Percentiles rank a stretch among this genome's conserved stretches.
Conservation (phyloP, 768 basidiomycete species). For the Jaapia argillacea region DNA sequence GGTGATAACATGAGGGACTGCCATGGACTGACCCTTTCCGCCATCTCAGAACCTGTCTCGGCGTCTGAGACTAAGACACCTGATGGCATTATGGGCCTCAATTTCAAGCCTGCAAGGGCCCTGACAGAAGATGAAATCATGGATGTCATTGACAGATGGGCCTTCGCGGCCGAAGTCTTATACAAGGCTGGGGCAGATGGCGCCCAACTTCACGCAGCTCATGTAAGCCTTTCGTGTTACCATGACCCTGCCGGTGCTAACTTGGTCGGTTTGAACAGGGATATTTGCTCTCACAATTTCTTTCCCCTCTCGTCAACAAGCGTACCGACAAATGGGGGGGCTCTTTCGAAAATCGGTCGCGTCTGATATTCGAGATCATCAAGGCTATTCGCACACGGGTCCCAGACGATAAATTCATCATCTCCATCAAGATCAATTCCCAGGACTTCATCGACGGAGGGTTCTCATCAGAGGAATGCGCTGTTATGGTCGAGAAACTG, state of each 20-base stretch:
- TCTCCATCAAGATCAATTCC: conserved; percentile 25
- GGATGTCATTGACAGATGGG: neutral
- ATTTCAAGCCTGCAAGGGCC: neutral
- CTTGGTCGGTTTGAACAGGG: conserved; percentile 7
- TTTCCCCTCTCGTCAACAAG: conserved; percentile 23
- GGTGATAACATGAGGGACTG: too few relatives aligned
- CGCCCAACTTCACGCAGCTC: neutral
- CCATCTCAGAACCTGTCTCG: neutral
- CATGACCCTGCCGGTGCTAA: neutral
- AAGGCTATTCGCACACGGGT: conserved; percentile 12
- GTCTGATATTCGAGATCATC: conserved; percentile 28
- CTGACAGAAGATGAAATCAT: neutral
- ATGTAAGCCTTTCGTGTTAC: neutral
- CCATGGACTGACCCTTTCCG: too few relatives aligned
- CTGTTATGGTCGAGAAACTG: conserved; percentile 18
- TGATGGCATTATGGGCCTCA: neutral
- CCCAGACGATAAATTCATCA: conserved; percentile 11
- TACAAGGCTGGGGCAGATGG: neutral
- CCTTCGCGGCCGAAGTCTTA: neutral
- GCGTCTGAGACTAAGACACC: neutral
- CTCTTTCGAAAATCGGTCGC: conserved; percentile 27
- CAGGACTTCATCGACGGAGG: conserved; percentile 19
- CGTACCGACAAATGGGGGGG: conserved; percentile 37
- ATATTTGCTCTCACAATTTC: conserved; percentile 28
- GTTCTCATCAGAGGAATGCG: conserved; percentile 21